Percentiles rank a stretch among this genome's conserved stretches.
Evolutionary conservation across 2,329 filamentous ascomycete species (phyloP).

Genomic region (Coniochaeta hoffmannii): DNA sequence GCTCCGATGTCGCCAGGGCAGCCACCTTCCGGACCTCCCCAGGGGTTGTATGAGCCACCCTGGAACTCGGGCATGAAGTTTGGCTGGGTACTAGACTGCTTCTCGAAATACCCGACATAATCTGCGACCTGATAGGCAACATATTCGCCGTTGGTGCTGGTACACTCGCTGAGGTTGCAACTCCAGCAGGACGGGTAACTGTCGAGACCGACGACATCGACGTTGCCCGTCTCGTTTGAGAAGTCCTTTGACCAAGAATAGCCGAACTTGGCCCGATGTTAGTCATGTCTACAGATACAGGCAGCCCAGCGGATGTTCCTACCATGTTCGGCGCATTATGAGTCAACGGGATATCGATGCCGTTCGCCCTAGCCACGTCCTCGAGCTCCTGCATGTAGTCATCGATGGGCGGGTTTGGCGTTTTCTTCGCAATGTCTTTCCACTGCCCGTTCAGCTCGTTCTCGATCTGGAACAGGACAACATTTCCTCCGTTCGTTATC

Average conservation of each 20-base stretch:
- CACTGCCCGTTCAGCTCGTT: conserved; percentile 44
- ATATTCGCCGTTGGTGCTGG: conserved; percentile 50
- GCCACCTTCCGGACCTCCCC: conserved; percentile 51
- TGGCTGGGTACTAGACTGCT: conserved; percentile 34
- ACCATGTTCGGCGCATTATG: conserved; percentile 54
- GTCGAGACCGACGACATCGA: conserved; percentile 46
- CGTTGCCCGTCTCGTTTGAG: conserved; percentile 45
- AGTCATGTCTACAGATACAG: neutral
- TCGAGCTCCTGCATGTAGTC: conserved; percentile 53
- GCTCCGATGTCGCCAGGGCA: conserved; percentile 46
- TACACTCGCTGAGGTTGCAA: conserved; percentile 54
- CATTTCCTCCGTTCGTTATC: conserved; percentile 49
- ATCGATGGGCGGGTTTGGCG: conserved; percentile 38
- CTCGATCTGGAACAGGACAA: conserved; percentile 40
- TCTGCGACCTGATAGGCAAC: conserved; percentile 36
- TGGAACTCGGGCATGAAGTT: conserved; percentile 53
- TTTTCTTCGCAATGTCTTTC: conserved; percentile 30
- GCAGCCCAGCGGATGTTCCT: neutral
- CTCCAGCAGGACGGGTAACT: conserved; percentile 54
- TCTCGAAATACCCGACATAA: conserved; percentile 16
- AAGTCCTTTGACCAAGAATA: conserved; percentile 56
- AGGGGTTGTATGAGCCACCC: conserved; percentile 53
- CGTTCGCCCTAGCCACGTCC: conserved; percentile 42
- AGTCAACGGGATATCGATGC: conserved; percentile 50
- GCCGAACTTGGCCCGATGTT: conserved; percentile 20